phyloP scores from a whole-genome alignment of 1,284 basidiomycete species.

The Leccinum pallidistipes region DNA sequence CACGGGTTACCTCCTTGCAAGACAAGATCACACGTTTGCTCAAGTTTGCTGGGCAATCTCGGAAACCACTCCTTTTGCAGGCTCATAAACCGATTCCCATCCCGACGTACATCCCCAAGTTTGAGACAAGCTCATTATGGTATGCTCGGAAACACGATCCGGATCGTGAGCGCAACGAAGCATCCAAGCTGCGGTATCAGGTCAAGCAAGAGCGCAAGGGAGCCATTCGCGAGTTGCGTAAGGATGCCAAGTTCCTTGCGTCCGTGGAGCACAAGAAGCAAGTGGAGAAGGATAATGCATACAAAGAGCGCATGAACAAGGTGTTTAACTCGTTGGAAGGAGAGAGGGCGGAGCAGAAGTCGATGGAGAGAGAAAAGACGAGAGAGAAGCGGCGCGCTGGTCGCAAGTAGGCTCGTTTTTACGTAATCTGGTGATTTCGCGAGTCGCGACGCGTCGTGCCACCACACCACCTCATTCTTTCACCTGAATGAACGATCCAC shows the following conservation, averaged over 20 bases:
- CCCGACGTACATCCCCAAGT: slow-evolving; percentile 90
- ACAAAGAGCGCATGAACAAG: slow-evolving; percentile 79
- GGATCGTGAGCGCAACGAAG: slow-evolving; percentile 88
- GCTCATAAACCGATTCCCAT: slow-evolving; percentile 97
- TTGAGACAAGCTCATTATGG: slow-evolving; percentile 83
- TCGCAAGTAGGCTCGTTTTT: slow-evolving; percentile 47
- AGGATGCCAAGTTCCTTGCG: slow-evolving; percentile 94
- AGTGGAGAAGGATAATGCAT: slow-evolving; percentile 78
- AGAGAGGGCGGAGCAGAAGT: slow-evolving; percentile 95
- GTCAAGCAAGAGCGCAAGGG: slow-evolving; percentile 98
- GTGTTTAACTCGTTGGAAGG: slow-evolving; percentile 82
- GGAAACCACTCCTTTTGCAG: slow-evolving; percentile 85
- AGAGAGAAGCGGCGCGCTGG: slow-evolving; percentile 77
- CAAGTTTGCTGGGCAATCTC: slow-evolving; percentile 70
- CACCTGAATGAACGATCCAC: slow-evolving; percentile 22
- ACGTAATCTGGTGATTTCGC: not conserved
- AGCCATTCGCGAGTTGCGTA: slow-evolving; percentile 93
- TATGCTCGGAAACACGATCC: slow-evolving; percentile 87
- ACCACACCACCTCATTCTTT: not conserved
- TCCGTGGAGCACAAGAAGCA: slow-evolving; percentile 83
- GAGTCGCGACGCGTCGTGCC: not conserved
- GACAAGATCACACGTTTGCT: slow-evolving; percentile 62
- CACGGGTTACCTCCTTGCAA: slow-evolving; percentile 40
- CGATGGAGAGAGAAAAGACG: slow-evolving; percentile 79
- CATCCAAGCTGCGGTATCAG: slow-evolving; percentile 82